A percentile compares a stretch with the other conserved stretches of the same genome.
phyloP scores from a whole-genome alignment of 2,329 filamentous ascomycete species.

The Grosmannia clavigera region DNA sequence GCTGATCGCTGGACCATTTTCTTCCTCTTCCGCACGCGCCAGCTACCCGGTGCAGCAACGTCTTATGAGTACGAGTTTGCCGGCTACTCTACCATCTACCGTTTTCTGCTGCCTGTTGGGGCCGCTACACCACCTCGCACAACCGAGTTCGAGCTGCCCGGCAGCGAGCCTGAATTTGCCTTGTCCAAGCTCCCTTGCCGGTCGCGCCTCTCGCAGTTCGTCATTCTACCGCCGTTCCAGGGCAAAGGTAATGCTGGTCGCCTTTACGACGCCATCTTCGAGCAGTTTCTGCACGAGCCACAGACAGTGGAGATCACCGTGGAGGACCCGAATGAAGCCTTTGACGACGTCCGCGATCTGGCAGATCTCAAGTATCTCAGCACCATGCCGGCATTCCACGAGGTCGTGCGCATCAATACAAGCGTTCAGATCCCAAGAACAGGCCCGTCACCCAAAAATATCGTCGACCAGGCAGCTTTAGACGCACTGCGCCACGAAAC shows the following conservation, averaged over 20 bases:
- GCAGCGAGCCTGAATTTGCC: conserved; percentile 15
- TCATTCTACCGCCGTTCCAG: conserved; percentile 83
- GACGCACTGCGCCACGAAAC: conserved; percentile 44
- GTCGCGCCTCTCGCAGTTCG: conserved; percentile 81
- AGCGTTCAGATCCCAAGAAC: conserved; percentile 34
- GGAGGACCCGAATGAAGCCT: conserved; percentile 83
- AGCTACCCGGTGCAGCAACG: conserved; percentile 23
- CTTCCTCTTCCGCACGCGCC: conserved; percentile 56
- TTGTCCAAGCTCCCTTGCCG: conserved; percentile 58
- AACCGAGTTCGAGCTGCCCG: conserved; percentile 24
- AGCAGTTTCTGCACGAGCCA: conserved; percentile 50
- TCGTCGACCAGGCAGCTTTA: conserved; percentile 45
- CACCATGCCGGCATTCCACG: conserved; percentile 40
- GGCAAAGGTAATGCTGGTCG: conserved; percentile 63
- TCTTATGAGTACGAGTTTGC: conserved; percentile 63
- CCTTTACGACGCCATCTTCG: conserved; percentile 72
- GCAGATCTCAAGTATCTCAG: conserved; percentile 58
- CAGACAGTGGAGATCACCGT: conserved; percentile 77
- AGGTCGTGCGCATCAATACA: conserved; percentile 41
- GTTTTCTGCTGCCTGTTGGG: conserved; percentile 66
- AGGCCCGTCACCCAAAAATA: conserved; percentile 33
- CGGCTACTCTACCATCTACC: conserved; percentile 84
- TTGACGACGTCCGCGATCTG: conserved; percentile 67
- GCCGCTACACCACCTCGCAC: conserved; percentile 29
- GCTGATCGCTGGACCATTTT: conserved; percentile 84